Percentiles rank a stretch among this genome's conserved stretches.
phyloP scores from a whole-genome alignment of 2,329 filamentous ascomycete genomes.

The Verticillium dahliae region DNA sequence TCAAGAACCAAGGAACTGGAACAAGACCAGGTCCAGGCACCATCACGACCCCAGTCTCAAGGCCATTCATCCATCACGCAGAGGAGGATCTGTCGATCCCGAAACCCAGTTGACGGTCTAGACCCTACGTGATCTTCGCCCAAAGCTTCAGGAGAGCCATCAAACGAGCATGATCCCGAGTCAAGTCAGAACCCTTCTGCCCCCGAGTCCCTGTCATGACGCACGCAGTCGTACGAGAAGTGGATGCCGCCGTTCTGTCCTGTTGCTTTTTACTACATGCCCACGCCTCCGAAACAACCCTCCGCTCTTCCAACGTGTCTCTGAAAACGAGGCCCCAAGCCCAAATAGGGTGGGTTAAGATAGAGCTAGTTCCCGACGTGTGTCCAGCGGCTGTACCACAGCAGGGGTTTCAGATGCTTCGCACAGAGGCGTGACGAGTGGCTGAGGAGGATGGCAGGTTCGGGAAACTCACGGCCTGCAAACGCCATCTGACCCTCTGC shows the following conservation, averaged over 20 bases:
- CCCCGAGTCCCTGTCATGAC: background rate
- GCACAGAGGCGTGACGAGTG: conserved; percentile 5
- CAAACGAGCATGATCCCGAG: background rate
- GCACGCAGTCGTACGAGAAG: background rate
- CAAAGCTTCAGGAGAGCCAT: background rate
- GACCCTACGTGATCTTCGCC: background rate
- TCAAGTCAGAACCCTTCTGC: background rate
- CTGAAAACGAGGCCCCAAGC: background rate
- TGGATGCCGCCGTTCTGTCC: background rate
- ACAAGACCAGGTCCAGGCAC: background rate
- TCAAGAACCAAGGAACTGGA: background rate
- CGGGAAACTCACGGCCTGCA: conserved; percentile 4
- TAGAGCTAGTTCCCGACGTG: background rate
- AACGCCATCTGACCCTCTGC: background rate
- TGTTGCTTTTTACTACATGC: background rate
- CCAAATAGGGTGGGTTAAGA: background rate
- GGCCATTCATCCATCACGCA: no score
- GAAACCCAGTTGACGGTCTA: background rate
- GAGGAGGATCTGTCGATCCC: background rate
- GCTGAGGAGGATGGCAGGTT: conserved; percentile 1
- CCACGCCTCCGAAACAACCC: background rate
- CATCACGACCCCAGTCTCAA: background rate
- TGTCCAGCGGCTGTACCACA: conserved; percentile 1
- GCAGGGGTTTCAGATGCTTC: conserved; percentile 11
- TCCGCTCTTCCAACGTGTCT: background rate